Base-by-base conservation (phyloP, 495 filamentous ascomycete species). In the Hypomontagnella submonticulosa region DNA sequence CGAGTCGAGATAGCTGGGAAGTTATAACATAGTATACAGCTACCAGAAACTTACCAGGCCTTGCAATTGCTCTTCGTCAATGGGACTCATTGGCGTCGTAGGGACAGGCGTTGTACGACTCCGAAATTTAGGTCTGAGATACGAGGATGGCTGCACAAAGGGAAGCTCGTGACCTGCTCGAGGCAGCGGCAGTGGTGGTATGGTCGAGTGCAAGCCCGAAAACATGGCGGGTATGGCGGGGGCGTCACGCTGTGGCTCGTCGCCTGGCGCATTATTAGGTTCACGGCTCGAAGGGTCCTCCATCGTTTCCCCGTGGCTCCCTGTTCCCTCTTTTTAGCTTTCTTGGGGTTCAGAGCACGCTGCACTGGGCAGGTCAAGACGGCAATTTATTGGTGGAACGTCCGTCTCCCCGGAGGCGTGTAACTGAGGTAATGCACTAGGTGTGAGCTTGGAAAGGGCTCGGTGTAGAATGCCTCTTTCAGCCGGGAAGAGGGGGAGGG, bases 31-130 rank as follows among this genome's bases (percentile, higher is more conserved):
- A 12, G 16, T 38, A 18, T 37, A 38, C 12, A 18, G 32, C 18
- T 53, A 36, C 20, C 18, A 13, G 23, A 49, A 50, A 61, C 90
- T 85, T 77, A 97, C 94, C 85, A 98, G 85, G 73, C 90, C 94
- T 77, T 94, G 89, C 79, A 89, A 86, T 81, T 98, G 94, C 80
- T 97, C 94, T 77, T 85, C 87, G 77, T 98, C 93, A 63, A 96
- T 82, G 65, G 87, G 85, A 79, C 83, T 90, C 78, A 90, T 81
- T 72, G 87, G 82, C 75, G 84, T 83, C 54, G 83, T 77, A 63
- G 84, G 72, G 71, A 59, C 60, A 46, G 66, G 63, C 11, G 80
- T 77, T 71, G 79, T 76, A 71, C 74, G 80, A 75, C 73, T 78
- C 64, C 65, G 77, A 70, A 82, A 76, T 74, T 84, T 83, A 56